phyloP scores from a whole-genome alignment of 1,284 basidiomycete species.

The Moesziomyces sp. region DNA sequence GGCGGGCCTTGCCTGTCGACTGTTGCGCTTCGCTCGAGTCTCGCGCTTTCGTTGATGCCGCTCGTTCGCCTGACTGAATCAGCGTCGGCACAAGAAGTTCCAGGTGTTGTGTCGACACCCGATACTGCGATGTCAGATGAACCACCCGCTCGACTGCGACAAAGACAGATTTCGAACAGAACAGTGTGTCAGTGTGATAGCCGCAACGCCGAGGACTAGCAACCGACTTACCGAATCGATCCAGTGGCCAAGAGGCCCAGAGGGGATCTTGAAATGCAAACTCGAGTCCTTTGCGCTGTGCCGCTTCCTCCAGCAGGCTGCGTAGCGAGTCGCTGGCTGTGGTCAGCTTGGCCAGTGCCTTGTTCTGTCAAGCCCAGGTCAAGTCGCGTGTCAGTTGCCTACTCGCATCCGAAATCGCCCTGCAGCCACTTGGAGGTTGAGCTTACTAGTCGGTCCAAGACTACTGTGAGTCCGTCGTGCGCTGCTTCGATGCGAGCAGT shows the following conservation, averaged over 20 bases:
- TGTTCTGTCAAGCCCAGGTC: slow-evolving; percentile 14
- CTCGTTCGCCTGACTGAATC: slow-evolving; percentile 32
- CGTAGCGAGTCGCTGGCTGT: slow-evolving; percentile 34
- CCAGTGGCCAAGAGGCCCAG: slow-evolving; percentile 62
- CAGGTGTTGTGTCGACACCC: slow-evolving; percentile 40
- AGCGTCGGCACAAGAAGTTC: slow-evolving; percentile 32
- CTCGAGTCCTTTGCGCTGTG: slow-evolving; percentile 41
- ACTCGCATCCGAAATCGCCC: neutral
- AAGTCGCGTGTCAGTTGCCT: neutral
- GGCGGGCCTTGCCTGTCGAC: slow-evolving; percentile 14
- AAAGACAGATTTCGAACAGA: no score
- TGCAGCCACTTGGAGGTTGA: neutral
- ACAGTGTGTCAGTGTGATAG: no score
- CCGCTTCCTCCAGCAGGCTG: slow-evolving; percentile 43
- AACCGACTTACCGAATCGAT: slow-evolving; percentile 49
- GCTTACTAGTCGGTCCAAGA: slow-evolving; percentile 49
- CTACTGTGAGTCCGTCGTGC: slow-evolving; percentile 21
- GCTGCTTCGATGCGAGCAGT: slow-evolving; percentile 31
- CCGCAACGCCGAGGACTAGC: no score
- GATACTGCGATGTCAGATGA: slow-evolving; percentile 36
- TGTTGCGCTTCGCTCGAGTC: slow-evolving; percentile 11
- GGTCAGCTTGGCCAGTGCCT: slow-evolving; percentile 42
- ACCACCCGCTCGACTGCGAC: slow-evolving; percentile 16
- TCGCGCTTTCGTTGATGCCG: slow-evolving; percentile 1
- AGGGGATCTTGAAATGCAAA: slow-evolving; percentile 49